Conservation (phyloP, 2,329 filamentous ascomycete genomes). For the Podosphaera fusca region DNA sequence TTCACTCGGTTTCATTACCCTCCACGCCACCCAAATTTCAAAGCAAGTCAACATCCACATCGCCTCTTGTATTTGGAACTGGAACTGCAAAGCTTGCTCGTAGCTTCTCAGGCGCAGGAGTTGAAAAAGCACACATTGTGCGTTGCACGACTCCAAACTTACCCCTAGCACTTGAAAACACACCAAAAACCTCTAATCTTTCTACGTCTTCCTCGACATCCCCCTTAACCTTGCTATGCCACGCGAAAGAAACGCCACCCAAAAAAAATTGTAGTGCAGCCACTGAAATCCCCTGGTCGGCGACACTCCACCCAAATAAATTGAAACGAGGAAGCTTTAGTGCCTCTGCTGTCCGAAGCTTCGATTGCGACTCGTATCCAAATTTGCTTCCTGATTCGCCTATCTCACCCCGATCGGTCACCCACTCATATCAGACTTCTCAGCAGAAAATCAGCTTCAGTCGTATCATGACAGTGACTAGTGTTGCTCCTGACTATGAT, state of each 20-base stretch:
- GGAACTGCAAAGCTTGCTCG: slow-evolving; percentile 1
- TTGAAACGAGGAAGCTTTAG: no score
- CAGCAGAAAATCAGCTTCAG: background rate
- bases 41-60: background rate
- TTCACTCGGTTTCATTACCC: background rate
- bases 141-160: background rate
- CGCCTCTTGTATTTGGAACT: slow-evolving; percentile 1
- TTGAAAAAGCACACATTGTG: background rate
- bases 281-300: no score
- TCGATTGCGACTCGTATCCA: no score
- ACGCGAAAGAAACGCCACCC: background rate
- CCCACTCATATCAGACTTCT: background rate
- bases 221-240: background rate
- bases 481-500: background rate
- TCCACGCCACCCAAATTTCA: background rate
- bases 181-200: slow-evolving; percentile 1
- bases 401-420: no score
- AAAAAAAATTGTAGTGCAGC: no score
- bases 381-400: background rate
- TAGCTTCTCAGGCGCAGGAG: background rate
- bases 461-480: background rate
- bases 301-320: no score
- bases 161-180: background rate
- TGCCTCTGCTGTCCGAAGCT: no score
- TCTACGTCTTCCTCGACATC: background rate